These are phyloP conservation scores for Thelonectria blattea DNA, from an alignment of 2,329 filamentous ascomycete species.

Conservation along the genomic window DNA sequence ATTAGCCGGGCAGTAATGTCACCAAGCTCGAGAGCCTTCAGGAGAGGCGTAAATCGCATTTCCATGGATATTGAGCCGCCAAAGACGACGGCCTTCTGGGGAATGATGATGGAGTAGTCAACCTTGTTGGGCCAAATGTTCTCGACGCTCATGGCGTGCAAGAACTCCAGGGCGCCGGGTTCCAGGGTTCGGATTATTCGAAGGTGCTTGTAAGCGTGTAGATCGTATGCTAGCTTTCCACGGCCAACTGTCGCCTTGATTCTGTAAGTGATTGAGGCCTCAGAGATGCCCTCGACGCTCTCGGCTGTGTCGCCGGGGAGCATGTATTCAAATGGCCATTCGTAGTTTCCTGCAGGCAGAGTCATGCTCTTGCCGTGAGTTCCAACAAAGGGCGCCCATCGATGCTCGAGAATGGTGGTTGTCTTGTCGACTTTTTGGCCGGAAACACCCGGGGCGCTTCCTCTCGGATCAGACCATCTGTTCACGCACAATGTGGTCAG, in stretches of 20 bases:
- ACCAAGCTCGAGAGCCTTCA: conserved; percentile 89
- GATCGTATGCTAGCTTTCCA: conserved; percentile 87
- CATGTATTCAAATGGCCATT: conserved; percentile 79
- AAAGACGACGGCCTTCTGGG: conserved; percentile 93
- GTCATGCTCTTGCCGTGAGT: conserved; percentile 61
- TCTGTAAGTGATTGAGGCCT: conserved; percentile 88
- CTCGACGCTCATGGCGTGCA: conserved; percentile 92
- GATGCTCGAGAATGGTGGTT: conserved; percentile 68
- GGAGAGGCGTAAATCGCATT: conserved; percentile 83
- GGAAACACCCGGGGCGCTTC: conserved; percentile 63
- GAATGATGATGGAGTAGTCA: conserved; percentile 91
- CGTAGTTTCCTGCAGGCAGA: conserved; percentile 77
- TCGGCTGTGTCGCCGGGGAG: conserved; percentile 78
- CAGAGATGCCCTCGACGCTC: conserved; percentile 86
- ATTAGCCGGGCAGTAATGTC: conserved; percentile 80
- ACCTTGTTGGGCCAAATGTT: conserved; percentile 98
- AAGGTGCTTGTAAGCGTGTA: conserved; percentile 79
- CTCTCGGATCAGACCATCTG: conserved; percentile 59
- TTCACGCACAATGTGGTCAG: conserved; percentile 25
- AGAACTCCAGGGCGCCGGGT: conserved; percentile 75
- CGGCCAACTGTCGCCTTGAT: conserved; percentile 88
- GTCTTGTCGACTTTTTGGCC: conserved; percentile 65
- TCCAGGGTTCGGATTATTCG: conserved; percentile 80
- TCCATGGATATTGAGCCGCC: conserved; percentile 85
- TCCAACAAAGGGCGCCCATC: conserved; percentile 70